These are phyloP conservation scores for Eucalyptus pauciflora DNA, from an alignment of 345 rosid genomes.

Conservation along the genomic window DNA sequence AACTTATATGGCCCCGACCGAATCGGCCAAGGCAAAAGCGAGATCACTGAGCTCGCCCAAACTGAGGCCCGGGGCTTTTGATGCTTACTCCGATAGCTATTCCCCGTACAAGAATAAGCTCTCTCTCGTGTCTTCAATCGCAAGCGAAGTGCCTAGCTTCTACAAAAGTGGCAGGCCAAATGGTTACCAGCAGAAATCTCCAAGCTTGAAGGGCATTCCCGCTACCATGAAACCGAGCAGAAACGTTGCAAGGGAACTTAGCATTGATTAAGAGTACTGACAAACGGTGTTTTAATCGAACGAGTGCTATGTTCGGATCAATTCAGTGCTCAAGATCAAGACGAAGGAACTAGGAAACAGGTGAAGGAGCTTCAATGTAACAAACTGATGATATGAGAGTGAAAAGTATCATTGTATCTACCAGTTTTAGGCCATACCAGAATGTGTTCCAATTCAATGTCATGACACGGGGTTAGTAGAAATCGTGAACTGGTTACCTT, in stretches of 20 bases:
- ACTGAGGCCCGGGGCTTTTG: conserved; percentile 48
- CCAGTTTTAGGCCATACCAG: not conserved
- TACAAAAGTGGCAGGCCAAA: conserved; percentile 13
- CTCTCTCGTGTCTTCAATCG: conserved; percentile 21
- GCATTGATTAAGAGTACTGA: conserved; percentile 47
- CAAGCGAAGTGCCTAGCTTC: conserved; percentile 30
- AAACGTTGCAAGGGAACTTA: conserved; percentile 29
- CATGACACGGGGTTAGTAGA: not conserved
- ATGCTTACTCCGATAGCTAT: conserved; percentile 70
- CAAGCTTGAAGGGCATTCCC: conserved; percentile 48
- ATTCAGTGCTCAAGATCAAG: not conserved
- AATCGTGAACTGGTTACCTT: not conserved
- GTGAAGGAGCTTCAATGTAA: not conserved
- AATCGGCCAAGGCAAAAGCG: conserved; percentile 78
- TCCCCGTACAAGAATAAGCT: conserved; percentile 70
- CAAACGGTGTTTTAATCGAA: not conserved
- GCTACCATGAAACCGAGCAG: conserved; percentile 41
- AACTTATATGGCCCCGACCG: conserved; percentile 89
- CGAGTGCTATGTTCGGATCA: not conserved
- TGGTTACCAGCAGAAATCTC: conserved; percentile 65
- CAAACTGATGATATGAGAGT: not conserved
- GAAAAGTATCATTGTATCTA: not conserved
- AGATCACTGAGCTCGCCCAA: conserved; percentile 74
- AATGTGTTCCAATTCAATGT: not conserved
- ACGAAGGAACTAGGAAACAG: not conserved